phyloP scores from a whole-genome alignment of 164 flowering plant genomes.

The Brasenia schreberi region DNA sequence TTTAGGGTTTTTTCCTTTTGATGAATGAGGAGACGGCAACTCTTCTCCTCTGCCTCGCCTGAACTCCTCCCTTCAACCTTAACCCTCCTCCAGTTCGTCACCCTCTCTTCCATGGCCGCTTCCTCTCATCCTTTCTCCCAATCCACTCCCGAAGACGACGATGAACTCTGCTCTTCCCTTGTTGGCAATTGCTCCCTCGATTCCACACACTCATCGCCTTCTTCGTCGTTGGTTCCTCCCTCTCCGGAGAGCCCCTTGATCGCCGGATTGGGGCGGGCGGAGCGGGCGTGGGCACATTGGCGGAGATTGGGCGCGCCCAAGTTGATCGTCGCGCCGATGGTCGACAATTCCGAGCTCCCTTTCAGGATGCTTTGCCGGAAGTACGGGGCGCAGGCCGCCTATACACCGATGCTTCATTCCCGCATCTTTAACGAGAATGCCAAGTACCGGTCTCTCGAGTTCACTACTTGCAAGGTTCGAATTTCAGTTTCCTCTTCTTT shows the following conservation, averaged over 20 bases:
- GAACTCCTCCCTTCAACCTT: constrained; percentile 1
- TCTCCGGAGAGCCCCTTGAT: constrained; percentile 9
- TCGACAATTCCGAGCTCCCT: constrained; percentile 91
- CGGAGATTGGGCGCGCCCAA: constrained; percentile 60
- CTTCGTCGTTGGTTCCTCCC: constrained; percentile 1
- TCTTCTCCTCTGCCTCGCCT: not conserved
- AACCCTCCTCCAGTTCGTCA: not conserved
- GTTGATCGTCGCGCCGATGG: constrained; percentile 94
- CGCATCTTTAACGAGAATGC: constrained; percentile 66
- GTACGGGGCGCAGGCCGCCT: constrained; percentile 89
- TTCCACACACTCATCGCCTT: constrained; percentile 3
- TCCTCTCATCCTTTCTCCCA: constrained; percentile 8
- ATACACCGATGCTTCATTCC: constrained; percentile 95
- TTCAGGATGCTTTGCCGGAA: constrained; percentile 87
- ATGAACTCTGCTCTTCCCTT: constrained; percentile 26
- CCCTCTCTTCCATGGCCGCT: constrained; percentile 21
- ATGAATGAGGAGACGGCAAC: not conserved
- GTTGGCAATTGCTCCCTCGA: not conserved
- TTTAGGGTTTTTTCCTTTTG: not conserved
- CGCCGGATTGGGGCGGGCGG: constrained; percentile 30
- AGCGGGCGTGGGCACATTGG: constrained; percentile 96
- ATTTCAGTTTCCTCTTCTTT: not conserved
- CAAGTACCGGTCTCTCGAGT: constrained; percentile 61
- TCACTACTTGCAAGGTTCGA: constrained; percentile 75
- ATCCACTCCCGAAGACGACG: constrained; percentile 15